Percentiles rank a stretch among this genome's conserved stretches.
Conservation (phyloP, 2,329 filamentous ascomycete genomes). For the Geosmithia flava region DNA sequence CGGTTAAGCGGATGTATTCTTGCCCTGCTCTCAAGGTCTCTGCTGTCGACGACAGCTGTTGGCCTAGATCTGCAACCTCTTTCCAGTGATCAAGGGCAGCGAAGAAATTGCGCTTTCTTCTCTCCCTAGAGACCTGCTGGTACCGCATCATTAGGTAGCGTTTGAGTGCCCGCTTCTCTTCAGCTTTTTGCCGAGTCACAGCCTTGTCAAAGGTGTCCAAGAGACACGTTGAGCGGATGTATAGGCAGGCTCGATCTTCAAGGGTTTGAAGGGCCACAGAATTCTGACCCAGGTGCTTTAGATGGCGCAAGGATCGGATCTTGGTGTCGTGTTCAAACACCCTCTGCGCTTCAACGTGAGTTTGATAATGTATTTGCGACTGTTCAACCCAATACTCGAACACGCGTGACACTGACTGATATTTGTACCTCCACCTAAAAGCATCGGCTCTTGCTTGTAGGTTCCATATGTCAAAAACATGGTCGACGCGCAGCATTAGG, state of each 20-base stretch:
- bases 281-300: background rate
- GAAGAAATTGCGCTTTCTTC: slow-evolving; percentile 19
- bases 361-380: slow-evolving; percentile 8
- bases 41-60: slow-evolving; percentile 6
- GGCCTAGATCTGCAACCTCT: slow-evolving; percentile 4
- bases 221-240: slow-evolving; percentile 14
- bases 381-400: slow-evolving; percentile 16
- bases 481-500: slow-evolving; percentile 8
- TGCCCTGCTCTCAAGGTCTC: slow-evolving; percentile 6
- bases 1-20: slow-evolving; percentile 4
- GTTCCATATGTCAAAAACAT: slow-evolving; percentile 17
- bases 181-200: slow-evolving; percentile 11
- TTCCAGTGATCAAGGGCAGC: slow-evolving; percentile 17
- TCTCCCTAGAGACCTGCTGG: slow-evolving; percentile 17
- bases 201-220: slow-evolving; percentile 13
- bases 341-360: slow-evolving; percentile 5
- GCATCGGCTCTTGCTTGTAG: slow-evolving; percentile 18
- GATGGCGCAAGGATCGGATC: slow-evolving; percentile 2
- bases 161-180: slow-evolving; percentile 15
- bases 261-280: background rate
- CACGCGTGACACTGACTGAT: slow-evolving; percentile 11
- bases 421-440: slow-evolving; percentile 19
- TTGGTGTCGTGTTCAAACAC: slow-evolving; percentile 4
- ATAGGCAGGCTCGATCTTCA: slow-evolving; percentile 13
- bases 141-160: slow-evolving; percentile 21